phyloP scores from a whole-genome alignment of 371 early-diverging fungal genomes.

The Sporodiniella umbellata region DNA sequence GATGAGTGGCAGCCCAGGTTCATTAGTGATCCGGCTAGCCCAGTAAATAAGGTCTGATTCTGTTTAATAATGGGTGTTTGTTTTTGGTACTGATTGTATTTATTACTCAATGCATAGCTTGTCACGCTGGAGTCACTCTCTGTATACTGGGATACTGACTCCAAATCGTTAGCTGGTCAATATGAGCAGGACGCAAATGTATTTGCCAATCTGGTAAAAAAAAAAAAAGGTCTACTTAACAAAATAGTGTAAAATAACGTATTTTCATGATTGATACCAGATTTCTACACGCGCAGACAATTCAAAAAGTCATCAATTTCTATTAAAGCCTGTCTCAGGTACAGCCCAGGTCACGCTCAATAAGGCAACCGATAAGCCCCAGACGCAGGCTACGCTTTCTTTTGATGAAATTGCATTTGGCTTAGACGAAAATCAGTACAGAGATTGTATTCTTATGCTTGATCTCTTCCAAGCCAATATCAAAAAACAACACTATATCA shows the following conservation, averaged over 20 bases:
- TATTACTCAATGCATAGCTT: constrained; percentile 32
- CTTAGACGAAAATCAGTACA: constrained; percentile 77
- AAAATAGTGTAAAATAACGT: too few relatives aligned
- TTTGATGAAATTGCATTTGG: constrained; percentile 83
- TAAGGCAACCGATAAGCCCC: constrained; percentile 47
- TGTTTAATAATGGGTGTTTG: background rate
- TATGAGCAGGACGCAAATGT: constrained; percentile 31
- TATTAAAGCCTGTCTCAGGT: constrained; percentile 84
- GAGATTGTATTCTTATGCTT: constrained; percentile 62
- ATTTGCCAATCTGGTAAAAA: constrained; percentile 26
- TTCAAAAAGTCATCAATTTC: constrained; percentile 52
- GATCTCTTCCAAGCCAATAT: constrained; percentile 68
- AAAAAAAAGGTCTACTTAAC: too few relatives aligned
- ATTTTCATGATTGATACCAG: too few relatives aligned
- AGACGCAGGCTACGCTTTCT: constrained; percentile 51
- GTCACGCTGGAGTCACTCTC: constrained; percentile 67
- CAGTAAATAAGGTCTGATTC: constrained; percentile 61
- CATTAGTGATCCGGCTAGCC: constrained; percentile 57
- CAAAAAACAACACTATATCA: constrained; percentile 72
- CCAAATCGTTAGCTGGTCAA: constrained; percentile 48
- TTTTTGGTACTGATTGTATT: background rate
- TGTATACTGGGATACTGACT: constrained; percentile 75
- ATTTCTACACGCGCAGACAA: constrained; percentile 26
- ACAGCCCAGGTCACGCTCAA: constrained; percentile 62
- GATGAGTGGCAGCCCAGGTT: constrained; percentile 71